A percentile compares a stretch with the other conserved stretches of the same genome.
phyloP scores from a whole-genome alignment of 73 alveolate species.

The Tetrahymena borealis region DNA sequence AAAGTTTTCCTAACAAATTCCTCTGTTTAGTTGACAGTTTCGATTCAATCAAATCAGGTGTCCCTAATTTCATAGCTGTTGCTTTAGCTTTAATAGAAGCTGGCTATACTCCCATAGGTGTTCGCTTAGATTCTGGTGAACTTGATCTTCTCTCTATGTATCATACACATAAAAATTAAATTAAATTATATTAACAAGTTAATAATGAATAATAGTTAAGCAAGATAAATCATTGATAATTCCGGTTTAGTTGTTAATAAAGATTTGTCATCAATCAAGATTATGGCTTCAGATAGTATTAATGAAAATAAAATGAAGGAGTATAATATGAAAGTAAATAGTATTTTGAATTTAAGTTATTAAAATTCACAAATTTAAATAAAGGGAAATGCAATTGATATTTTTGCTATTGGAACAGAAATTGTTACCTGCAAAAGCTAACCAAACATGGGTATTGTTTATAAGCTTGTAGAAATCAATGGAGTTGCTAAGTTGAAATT shows the following conservation, averaged over 20 bases:
- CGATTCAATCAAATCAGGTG: constrained; percentile 58
- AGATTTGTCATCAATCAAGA: not conserved
- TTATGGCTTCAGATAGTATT: not conserved
- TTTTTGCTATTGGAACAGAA: not conserved
- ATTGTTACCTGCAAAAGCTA: not conserved
- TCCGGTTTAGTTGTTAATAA: not conserved
- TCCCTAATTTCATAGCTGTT: constrained; percentile 58
- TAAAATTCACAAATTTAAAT: not conserved
- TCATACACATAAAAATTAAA: not conserved
- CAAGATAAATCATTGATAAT: not conserved
- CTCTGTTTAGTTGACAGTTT: constrained; percentile 60
- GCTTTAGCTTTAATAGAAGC: constrained; percentile 2
- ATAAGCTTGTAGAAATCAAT: not conserved
- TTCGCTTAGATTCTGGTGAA: not conserved
- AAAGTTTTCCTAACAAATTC: constrained; percentile 52
- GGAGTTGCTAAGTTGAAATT: not conserved
- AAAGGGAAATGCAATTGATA: not conserved
- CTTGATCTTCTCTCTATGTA: not conserved
- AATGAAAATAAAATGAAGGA: not conserved
- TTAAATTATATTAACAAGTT: not conserved
- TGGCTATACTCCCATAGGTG: not conserved
- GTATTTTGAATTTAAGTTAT: not conserved
- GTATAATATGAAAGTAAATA: not conserved
- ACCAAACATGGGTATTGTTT: not conserved
- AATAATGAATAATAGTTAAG: not conserved